Evolutionary conservation across 805 yeast species (phyloP).

Genomic region (Barnettozyma salicaria): DNA sequence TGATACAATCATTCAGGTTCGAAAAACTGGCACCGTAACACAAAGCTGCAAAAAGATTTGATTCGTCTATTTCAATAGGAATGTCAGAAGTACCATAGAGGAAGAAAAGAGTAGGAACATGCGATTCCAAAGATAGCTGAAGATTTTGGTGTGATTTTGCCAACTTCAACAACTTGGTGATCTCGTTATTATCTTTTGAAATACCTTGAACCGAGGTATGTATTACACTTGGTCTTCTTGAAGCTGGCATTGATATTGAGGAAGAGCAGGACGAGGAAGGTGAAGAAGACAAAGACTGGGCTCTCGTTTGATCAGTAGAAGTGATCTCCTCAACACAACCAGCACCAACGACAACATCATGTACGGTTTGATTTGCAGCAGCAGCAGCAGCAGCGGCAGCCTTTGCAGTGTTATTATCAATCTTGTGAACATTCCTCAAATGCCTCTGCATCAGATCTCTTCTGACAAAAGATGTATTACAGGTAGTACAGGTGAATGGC

Average conservation of each 20-base stretch:
- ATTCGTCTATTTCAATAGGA: conserved; percentile 7
- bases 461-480: conserved; percentile 15
- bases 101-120: conserved; percentile 11
- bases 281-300: too few species aligned
- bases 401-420: not conserved
- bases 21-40: conserved; percentile 10
- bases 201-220: not conserved
- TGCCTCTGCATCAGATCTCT: conserved; percentile 16
- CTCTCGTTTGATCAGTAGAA: too few species aligned
- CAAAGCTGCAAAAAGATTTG: conserved; percentile 6
- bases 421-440: conserved; percentile 14
- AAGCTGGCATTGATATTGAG: not conserved
- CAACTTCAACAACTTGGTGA: conserved; percentile 9
- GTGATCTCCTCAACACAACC: too few species aligned
- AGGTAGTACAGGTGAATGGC: conserved; percentile 13
- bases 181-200: conserved; percentile 3
- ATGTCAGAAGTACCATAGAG: conserved; percentile 12
- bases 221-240: not conserved
- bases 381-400: not conserved
- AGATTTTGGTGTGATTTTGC: conserved; percentile 6
- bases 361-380: too few species aligned
- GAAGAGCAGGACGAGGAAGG: not conserved
- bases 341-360: too few species aligned
- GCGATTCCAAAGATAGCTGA: conserved; percentile 3
- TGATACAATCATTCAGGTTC: conserved; percentile 8